Evolutionary conservation across 768 basidiomycete genomes (phyloP).

Genomic region (Kwoniella bestiolae): DNA sequence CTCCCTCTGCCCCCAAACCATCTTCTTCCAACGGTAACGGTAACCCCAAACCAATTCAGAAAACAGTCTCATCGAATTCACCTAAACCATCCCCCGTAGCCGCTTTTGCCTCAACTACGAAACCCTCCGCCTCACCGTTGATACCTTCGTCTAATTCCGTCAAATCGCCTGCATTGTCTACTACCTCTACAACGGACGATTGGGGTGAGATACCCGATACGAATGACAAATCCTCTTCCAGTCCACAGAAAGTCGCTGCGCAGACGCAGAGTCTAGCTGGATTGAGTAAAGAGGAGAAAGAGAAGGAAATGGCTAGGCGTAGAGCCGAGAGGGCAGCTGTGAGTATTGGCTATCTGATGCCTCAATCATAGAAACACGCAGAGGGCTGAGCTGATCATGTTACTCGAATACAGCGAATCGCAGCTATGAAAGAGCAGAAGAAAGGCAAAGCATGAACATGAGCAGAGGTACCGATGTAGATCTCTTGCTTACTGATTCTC

Average conservation of each 20-base stretch:
- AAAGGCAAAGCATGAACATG: constrained; percentile 36
- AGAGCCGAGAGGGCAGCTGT: constrained; percentile 93
- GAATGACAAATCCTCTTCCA: constrained; percentile 4
- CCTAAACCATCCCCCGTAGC: constrained; percentile 16
- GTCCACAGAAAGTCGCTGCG: constrained; percentile 22
- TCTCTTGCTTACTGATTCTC: too few species aligned
- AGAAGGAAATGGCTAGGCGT: constrained; percentile 85
- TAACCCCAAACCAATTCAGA: not conserved
- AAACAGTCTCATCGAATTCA: constrained; percentile 12
- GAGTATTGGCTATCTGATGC: too few species aligned
- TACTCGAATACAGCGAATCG: constrained; percentile 44
- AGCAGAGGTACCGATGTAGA: not conserved
- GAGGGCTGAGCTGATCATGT: too few species aligned
- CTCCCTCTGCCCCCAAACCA: constrained; percentile 15
- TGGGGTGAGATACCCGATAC: constrained; percentile 39
- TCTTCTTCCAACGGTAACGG: constrained; percentile 3
- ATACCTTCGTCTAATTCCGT: not conserved
- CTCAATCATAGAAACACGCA: too few species aligned
- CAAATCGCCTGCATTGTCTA: not conserved
- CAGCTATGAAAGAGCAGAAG: constrained; percentile 57
- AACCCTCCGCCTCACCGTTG: constrained; percentile 2
- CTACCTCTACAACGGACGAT: not conserved
- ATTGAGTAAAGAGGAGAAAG: constrained; percentile 88
- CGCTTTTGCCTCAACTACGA: not conserved
- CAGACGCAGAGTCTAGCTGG: constrained; percentile 58